Conservation (phyloP, 768 basidiomycete genomes). For the Lactarius evosmus region DNA sequence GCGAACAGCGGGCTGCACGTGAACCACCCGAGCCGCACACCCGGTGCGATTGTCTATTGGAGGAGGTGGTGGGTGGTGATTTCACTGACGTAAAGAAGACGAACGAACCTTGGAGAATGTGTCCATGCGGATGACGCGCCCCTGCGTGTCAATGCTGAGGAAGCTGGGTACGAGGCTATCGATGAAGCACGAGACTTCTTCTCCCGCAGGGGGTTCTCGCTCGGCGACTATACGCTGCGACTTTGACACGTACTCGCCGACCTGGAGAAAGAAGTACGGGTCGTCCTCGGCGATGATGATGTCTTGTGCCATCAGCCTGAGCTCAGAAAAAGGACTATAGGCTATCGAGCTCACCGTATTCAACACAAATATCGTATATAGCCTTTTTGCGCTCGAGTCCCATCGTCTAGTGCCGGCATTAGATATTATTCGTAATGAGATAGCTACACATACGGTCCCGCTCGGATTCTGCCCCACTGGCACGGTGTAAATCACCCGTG, state of each 20-base stretch:
- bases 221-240: slow-evolving; percentile 31
- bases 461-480: slow-evolving; percentile 87
- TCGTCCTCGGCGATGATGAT: slow-evolving; percentile 82
- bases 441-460: slow-evolving; percentile 51
- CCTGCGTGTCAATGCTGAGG: slow-evolving; percentile 70
- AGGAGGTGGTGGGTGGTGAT: slow-evolving; percentile 9
- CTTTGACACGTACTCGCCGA: slow-evolving; percentile 52
- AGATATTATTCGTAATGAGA: neutral
- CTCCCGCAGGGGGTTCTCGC: slow-evolving; percentile 29
- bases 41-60: slow-evolving; percentile 70
- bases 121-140: slow-evolving; percentile 80
- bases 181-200: slow-evolving; percentile 47
- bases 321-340: slow-evolving; percentile 4
- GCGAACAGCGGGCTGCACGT: slow-evolving; percentile 74
- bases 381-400: slow-evolving; percentile 60
- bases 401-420: slow-evolving; percentile 50
- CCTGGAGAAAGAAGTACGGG: slow-evolving; percentile 76
- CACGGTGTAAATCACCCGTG: slow-evolving; percentile 70
- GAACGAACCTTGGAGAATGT: slow-evolving; percentile 65
- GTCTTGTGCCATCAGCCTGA: slow-evolving; percentile 38
- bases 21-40: slow-evolving; percentile 75
- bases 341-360: slow-evolving; percentile 52
- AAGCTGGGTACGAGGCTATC: slow-evolving; percentile 58
- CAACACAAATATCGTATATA: slow-evolving; percentile 79
- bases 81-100: neutral